Percentiles rank a stretch among this genome's conserved stretches.
Evolutionary conservation across 129 eudicot species (phyloP).

Genomic region (Cynara cardunculus): DNA sequence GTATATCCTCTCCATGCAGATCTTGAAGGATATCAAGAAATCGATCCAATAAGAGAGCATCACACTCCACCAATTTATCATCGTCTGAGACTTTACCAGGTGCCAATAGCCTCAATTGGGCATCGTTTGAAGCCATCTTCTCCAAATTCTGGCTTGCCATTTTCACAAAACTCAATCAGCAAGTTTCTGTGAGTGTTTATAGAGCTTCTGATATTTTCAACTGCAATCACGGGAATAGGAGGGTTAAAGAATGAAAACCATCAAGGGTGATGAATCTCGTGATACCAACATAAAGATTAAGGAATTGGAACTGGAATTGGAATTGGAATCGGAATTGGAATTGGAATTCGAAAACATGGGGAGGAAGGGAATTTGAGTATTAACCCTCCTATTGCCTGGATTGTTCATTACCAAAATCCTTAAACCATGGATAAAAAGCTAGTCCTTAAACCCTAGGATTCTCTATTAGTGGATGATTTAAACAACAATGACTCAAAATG

Average conservation of each 20-base stretch:
- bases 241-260: no score
- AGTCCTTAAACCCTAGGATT: no score
- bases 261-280: slow-evolving; percentile 8
- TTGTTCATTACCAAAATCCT: no score
- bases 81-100: slow-evolving; percentile 74
- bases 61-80: slow-evolving; percentile 78
- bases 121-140: slow-evolving; percentile 69
- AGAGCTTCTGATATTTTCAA: neutral
- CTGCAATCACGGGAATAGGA: slow-evolving; percentile 29
- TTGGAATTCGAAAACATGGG: no score
- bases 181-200: neutral
- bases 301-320: neutral
- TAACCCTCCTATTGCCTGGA: no score
- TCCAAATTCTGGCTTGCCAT: slow-evolving; percentile 45
- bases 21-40: slow-evolving; percentile 79
- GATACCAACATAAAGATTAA: slow-evolving; percentile 2
- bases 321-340: no score
- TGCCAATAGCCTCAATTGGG: slow-evolving; percentile 63
- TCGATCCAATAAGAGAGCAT: slow-evolving; percentile 73
- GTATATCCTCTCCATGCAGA: slow-evolving; percentile 68
- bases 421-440: no score
- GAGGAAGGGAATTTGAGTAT: no score
- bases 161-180: neutral
- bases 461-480: no score
- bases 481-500: no score